Percentiles rank a stretch among this genome's conserved stretches.
Evolutionary conservation across 768 basidiomycete genomes (phyloP).

Genomic region (Lentinula boryana): DNA sequence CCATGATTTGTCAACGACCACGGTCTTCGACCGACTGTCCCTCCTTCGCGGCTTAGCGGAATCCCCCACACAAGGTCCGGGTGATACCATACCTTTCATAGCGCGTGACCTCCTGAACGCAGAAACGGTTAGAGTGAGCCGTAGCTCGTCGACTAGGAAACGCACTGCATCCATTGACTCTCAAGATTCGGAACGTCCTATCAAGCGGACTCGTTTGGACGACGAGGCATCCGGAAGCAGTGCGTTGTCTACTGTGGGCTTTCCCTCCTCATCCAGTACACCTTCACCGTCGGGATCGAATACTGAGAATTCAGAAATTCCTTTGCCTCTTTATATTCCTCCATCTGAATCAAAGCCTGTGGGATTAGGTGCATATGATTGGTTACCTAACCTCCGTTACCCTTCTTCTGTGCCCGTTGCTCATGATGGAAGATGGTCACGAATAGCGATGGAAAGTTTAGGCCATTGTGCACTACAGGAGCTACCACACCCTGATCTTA

Average conservation of each 20-base stretch:
- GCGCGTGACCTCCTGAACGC: neutral
- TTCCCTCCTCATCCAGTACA: neutral
- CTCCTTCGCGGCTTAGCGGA: neutral
- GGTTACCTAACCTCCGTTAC: neutral
- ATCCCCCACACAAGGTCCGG: neutral
- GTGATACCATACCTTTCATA: neutral
- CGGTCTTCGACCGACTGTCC: neutral
- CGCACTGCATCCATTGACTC: neutral
- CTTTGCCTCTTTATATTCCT: neutral
- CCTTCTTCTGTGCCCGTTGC: neutral
- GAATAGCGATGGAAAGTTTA: slow-evolving; percentile 2
- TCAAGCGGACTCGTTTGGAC: neutral
- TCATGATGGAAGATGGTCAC: neutral
- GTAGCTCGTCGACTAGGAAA: neutral
- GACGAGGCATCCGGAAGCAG: neutral
- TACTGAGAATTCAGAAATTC: neutral
- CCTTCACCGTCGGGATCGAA: neutral
- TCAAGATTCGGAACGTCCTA: neutral
- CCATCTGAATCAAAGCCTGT: neutral
- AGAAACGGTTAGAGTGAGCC: neutral
- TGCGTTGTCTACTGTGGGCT: neutral
- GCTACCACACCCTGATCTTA: slow-evolving; percentile 4
- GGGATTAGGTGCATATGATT: neutral
- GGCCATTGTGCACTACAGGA: neutral
- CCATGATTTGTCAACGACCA: neutral